Conservation (phyloP, 2,329 filamentous ascomycete genomes). For the Allantophomopsis lycopodina region DNA sequence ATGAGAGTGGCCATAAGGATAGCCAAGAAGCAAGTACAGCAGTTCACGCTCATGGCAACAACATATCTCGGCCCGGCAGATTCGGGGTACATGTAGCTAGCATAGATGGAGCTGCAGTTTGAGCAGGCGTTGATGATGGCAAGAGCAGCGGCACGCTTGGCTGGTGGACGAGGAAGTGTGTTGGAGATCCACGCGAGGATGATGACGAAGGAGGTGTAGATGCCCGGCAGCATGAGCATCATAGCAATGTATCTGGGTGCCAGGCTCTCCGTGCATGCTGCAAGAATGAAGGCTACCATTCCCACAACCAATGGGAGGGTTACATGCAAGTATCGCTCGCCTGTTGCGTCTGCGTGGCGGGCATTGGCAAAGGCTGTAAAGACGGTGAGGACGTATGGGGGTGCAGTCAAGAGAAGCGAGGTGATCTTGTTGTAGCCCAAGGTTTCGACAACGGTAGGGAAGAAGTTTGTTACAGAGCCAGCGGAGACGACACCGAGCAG, state of each 20-base stretch:
- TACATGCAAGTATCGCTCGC: conserved; percentile 59
- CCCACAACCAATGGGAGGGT: conserved; percentile 45
- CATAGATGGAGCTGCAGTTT: conserved; percentile 58
- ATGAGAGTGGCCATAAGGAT: conserved; percentile 49
- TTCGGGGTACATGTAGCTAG: conserved; percentile 52
- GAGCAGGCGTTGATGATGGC: conserved; percentile 65
- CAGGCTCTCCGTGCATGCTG: conserved; percentile 43
- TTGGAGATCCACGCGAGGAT: conserved; percentile 64
- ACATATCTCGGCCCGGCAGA: conserved; percentile 27
- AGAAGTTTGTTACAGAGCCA: conserved; percentile 53
- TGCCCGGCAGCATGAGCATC: conserved; percentile 55
- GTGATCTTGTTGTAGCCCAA: conserved; percentile 46
- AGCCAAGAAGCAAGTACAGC: conserved; percentile 46
- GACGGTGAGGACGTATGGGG: conserved; percentile 49
- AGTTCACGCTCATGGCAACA: conserved; percentile 55
- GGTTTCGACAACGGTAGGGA: conserved; percentile 56
- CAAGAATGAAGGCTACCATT: conserved; percentile 52
- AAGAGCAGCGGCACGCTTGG: conserved; percentile 45
- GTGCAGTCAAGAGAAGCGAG: conserved; percentile 49
- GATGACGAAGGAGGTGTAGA: conserved; percentile 56
- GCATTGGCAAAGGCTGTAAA: conserved; percentile 51
- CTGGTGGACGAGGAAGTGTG: conserved; percentile 60
- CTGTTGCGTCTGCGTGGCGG: conserved; percentile 57
- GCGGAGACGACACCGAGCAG: conserved; percentile 43
- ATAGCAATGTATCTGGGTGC: conserved; percentile 56